Percentiles rank a stretch among this genome's conserved stretches.
Evolutionary conservation across 495 filamentous ascomycete species (phyloP).

Genomic region (Neurospora sp.): DNA sequence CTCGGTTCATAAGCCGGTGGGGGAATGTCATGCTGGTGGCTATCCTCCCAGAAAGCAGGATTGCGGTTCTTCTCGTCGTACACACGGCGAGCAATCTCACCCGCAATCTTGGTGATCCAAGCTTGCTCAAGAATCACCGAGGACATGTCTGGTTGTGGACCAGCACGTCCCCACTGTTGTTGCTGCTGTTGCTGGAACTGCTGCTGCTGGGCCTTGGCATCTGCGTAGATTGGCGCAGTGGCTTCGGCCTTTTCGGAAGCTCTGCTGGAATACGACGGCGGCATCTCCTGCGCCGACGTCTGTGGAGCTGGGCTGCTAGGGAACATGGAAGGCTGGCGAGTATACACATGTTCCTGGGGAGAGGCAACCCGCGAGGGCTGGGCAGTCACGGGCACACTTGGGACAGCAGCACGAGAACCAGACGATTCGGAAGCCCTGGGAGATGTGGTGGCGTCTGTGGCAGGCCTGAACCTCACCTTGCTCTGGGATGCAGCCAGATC

Average conservation of each 20-base stretch:
- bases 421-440: constrained; percentile 13
- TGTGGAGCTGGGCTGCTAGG: neutral
- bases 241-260: neutral
- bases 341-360: neutral
- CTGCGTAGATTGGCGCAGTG: neutral
- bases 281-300: neutral
- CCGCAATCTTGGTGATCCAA: constrained; percentile 84
- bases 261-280: neutral
- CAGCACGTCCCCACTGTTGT: constrained; percentile 6
- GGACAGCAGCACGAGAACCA: neutral
- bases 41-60: constrained; percentile 35
- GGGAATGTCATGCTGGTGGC: constrained; percentile 38
- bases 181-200: constrained; percentile 2
- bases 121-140: constrained; percentile 67
- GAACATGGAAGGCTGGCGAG: neutral
- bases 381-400: neutral
- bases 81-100: constrained; percentile 77
- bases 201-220: neutral
- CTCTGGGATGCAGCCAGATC: constrained; percentile 34
- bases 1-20: constrained; percentile 53
- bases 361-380: neutral
- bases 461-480: constrained; percentile 30
- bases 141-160: constrained; percentile 26
- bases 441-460: constrained; percentile 13
- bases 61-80: constrained; percentile 53